Conservation (phyloP, 2,329 filamentous ascomycete genomes). For the Emmonsia crescens region DNA sequence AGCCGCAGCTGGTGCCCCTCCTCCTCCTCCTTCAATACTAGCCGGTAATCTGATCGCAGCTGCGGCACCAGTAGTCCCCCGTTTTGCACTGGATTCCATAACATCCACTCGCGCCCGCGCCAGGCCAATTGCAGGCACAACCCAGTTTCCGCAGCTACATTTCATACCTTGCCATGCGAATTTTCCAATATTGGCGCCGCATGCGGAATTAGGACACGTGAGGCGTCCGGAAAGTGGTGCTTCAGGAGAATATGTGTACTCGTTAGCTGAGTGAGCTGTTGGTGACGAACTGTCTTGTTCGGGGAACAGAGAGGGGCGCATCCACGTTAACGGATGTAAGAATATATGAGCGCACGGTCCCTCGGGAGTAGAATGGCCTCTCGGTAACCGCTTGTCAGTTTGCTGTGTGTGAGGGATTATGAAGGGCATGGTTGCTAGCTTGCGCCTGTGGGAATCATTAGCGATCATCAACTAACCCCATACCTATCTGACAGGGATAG, state of each 20-base stretch:
- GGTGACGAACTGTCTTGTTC: constrained; percentile 6
- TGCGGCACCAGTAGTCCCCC: constrained; percentile 14
- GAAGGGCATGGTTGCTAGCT: constrained; percentile 55
- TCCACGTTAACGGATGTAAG: constrained; percentile 88
- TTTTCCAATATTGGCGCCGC: constrained; percentile 72
- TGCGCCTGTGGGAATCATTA: constrained; percentile 34
- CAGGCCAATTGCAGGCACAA: constrained; percentile 81
- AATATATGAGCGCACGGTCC: constrained; percentile 72
- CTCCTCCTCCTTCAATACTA: constrained; percentile 28
- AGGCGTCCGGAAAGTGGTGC: constrained; percentile 75
- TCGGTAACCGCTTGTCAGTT: constrained; percentile 15
- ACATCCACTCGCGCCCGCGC: constrained; percentile 76
- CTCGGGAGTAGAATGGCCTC: constrained; percentile 16
- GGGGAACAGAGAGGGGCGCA: constrained; percentile 63
- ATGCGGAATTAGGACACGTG: constrained; percentile 67
- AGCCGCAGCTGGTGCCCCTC: constrained; percentile 4
- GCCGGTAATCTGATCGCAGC: constrained; percentile 30
- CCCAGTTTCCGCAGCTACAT: constrained; percentile 84
- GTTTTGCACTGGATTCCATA: constrained; percentile 24
- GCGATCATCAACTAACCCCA: not conserved
- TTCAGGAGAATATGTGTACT: constrained; percentile 34
- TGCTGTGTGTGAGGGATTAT: constrained; percentile 50
- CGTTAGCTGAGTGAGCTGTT: constrained; percentile 4
- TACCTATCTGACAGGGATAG: not conserved
- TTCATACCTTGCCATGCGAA: constrained; percentile 95